Percentiles rank a stretch among this genome's conserved stretches.
These are phyloP conservation scores for Lactarius psammicola DNA, from an alignment of 768 basidiomycete species.

Conservation along the genomic window DNA sequence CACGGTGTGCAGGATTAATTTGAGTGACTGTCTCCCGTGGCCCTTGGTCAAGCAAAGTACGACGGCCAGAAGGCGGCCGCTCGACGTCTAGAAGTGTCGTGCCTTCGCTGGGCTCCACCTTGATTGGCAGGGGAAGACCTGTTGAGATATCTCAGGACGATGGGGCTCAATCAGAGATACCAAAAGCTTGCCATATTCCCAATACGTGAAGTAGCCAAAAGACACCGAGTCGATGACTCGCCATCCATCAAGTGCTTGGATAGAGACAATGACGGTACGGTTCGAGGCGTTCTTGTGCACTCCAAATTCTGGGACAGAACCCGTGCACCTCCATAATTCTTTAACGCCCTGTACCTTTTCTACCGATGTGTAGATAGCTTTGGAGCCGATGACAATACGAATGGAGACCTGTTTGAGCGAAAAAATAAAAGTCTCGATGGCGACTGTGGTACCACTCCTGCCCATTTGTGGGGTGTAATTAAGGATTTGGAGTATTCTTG, in stretches of 20 bases:
- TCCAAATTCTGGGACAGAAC: slow-evolving; percentile 56
- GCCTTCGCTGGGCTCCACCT: not conserved
- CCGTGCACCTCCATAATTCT: slow-evolving; percentile 64
- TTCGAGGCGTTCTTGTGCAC: slow-evolving; percentile 38
- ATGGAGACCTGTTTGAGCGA: slow-evolving; percentile 56
- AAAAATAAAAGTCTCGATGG: slow-evolving; percentile 53
- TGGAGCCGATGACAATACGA: slow-evolving; percentile 70
- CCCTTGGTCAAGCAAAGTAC: not conserved
- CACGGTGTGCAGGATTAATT: not conserved
- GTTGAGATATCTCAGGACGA: slow-evolving; percentile 3
- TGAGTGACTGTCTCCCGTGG: not conserved
- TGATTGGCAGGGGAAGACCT: slow-evolving; percentile 3
- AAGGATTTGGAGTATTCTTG: slow-evolving; percentile 60
- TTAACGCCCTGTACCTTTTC: slow-evolving; percentile 48
- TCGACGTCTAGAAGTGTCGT: not conserved
- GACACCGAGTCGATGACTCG: slow-evolving; percentile 59
- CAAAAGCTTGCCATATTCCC: slow-evolving; percentile 42
- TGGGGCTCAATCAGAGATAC: not conserved
- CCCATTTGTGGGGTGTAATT: slow-evolving; percentile 66
- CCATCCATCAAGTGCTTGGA: slow-evolving; percentile 59
- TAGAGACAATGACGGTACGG: slow-evolving; percentile 52
- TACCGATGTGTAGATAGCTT: slow-evolving; percentile 67
- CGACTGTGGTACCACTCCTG: slow-evolving; percentile 58
- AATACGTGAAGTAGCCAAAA: slow-evolving; percentile 73
- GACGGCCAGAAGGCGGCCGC: not conserved